These are phyloP conservation scores for Ascochyta viciae-villosae DNA, from an alignment of 2,329 filamentous ascomycete species.

Conservation along the genomic window DNA sequence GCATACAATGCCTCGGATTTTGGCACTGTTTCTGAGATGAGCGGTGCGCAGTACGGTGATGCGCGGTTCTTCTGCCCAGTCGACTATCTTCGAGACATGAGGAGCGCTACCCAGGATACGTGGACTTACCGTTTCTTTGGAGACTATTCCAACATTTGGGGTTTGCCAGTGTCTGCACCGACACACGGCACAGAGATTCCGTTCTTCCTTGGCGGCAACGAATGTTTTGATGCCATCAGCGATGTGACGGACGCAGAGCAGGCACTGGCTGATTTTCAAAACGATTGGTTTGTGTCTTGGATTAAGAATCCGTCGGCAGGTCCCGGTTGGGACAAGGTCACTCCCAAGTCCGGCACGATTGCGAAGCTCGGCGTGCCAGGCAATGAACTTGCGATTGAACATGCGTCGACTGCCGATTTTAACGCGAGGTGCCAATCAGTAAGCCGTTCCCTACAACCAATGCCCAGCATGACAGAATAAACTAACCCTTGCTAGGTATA, in stretches of 20 bases:
- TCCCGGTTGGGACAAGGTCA: slow-evolving; percentile 52
- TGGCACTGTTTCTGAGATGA: slow-evolving; percentile 49
- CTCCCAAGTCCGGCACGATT: slow-evolving; percentile 38
- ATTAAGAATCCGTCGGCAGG: slow-evolving; percentile 54
- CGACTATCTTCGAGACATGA: slow-evolving; percentile 49
- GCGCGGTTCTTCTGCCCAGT: slow-evolving; percentile 55
- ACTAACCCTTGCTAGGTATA: slow-evolving; percentile 19
- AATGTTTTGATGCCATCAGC: slow-evolving; percentile 47
- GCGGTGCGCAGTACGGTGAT: slow-evolving; percentile 54
- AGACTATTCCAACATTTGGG: slow-evolving; percentile 50
- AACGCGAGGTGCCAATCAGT: slow-evolving; percentile 44
- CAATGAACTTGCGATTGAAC: slow-evolving; percentile 41
- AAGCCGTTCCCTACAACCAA: slow-evolving; percentile 17
- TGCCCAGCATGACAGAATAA: background rate
- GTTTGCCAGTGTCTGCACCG: slow-evolving; percentile 42
- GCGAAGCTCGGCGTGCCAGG: slow-evolving; percentile 48
- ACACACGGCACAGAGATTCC: slow-evolving; percentile 54
- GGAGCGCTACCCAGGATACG: slow-evolving; percentile 48
- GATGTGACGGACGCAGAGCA: slow-evolving; percentile 51
- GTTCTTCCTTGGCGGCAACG: slow-evolving; percentile 57
- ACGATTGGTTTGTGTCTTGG: slow-evolving; percentile 55
- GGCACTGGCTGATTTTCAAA: slow-evolving; percentile 52
- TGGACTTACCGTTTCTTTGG: slow-evolving; percentile 57
- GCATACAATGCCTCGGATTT: slow-evolving; percentile 50
- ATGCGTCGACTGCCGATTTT: slow-evolving; percentile 40